Percentiles rank a stretch among this genome's conserved stretches.
Evolutionary conservation across 1,284 basidiomycete genomes (phyloP).

Genomic region (Tremellales sp.): DNA sequence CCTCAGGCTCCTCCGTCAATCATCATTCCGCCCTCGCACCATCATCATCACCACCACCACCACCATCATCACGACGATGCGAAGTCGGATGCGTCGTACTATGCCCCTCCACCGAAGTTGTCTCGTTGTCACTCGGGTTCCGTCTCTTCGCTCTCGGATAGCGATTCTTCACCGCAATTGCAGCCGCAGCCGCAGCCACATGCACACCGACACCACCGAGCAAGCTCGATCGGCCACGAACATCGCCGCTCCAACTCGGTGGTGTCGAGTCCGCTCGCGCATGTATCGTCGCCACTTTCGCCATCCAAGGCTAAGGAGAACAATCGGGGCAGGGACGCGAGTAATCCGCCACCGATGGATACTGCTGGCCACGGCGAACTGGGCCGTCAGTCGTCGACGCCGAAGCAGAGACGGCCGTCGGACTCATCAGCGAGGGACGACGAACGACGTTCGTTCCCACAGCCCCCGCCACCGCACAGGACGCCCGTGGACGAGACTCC

Average conservation of each 20-base stretch:
- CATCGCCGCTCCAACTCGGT: constrained; percentile 1
- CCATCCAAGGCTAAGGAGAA: too few species aligned
- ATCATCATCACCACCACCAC: constrained; percentile 10
- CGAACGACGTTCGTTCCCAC: too few species aligned
- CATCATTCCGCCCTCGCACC: constrained; percentile 11
- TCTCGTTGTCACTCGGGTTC: constrained; percentile 6
- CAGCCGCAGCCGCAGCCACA: not conserved
- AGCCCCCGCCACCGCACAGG: too few species aligned
- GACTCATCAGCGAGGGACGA: too few species aligned
- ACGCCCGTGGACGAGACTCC: too few species aligned
- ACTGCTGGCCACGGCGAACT: too few species aligned
- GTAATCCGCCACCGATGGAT: too few species aligned
- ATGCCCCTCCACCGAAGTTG: constrained; percentile 12
- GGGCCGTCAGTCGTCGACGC: too few species aligned
- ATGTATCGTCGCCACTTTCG: too few species aligned
- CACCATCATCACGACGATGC: constrained; percentile 7
- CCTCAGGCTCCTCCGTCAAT: too few species aligned
- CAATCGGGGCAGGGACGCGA: too few species aligned
- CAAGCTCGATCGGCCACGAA: constrained; percentile 10
- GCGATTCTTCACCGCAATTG: constrained; percentile 3
- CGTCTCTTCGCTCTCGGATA: constrained; percentile 6
- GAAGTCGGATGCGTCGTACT: constrained; percentile 14
- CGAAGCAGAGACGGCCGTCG: too few species aligned
- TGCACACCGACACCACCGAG: constrained; percentile 7
- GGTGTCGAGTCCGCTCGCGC: not conserved